Percentiles rank a stretch among this genome's conserved stretches.
Conservation (phyloP, 208 protist genomes). For the Trypanosomatidae sp. region DNA sequence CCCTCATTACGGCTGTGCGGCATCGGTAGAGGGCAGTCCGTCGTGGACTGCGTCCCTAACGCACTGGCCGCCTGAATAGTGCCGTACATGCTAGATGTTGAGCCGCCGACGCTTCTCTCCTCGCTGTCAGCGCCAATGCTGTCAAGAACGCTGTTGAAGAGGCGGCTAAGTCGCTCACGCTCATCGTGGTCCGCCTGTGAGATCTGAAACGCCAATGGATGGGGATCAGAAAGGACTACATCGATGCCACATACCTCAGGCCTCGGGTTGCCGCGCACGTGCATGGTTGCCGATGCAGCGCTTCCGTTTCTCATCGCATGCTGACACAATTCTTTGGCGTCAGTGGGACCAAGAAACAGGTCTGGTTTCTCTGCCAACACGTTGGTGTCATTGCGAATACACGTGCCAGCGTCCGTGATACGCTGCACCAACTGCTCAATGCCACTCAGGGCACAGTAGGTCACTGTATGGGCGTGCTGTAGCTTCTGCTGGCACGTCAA, state of each 20-base stretch:
- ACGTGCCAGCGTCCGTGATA: constrained; percentile 25
- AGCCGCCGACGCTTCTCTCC: neutral
- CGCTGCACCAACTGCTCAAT: constrained; percentile 32
- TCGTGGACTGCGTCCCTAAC: neutral
- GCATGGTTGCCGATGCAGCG: neutral
- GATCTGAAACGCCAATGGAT: constrained; percentile 22
- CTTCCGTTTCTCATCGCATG: neutral
- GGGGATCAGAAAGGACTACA: constrained; percentile 11
- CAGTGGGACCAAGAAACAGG: neutral
- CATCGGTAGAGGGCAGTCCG: neutral
- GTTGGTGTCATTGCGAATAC: constrained; percentile 21
- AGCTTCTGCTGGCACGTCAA: constrained; percentile 29
- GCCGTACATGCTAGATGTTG: neutral
- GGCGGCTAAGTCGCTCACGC: constrained; percentile 7
- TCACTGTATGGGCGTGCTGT: constrained; percentile 25
- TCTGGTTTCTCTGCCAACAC: constrained; percentile 27
- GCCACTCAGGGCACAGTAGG: constrained; percentile 24
- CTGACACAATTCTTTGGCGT: neutral
- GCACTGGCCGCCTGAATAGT: neutral
- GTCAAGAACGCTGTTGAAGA: constrained; percentile 24
- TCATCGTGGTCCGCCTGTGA: constrained; percentile 8
- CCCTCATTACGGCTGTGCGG: neutral
- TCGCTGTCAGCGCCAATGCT: constrained; percentile 13
- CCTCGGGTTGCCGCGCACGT: constrained; percentile 3
- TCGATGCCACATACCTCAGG: constrained; percentile 26